Evolutionary conservation across 148 eudicot species (phyloP), one percentile per base, ranked within the genome.

Genomic region (Rhododendron ovatum): DNA sequence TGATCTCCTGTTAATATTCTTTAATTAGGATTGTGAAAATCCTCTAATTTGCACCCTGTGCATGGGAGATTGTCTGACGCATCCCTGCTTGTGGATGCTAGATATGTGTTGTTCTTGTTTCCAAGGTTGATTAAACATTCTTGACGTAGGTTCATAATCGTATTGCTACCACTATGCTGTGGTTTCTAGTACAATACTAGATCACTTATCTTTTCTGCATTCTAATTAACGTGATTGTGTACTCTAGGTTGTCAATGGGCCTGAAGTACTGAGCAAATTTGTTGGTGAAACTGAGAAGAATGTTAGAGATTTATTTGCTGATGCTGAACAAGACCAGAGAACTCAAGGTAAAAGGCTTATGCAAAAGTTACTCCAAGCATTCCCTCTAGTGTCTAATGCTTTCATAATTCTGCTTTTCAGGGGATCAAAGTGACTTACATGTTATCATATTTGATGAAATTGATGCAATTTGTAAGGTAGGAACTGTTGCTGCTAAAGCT

Each of bases 271-370:
- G 83, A 98, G 98, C 91, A 98, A 98, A 87, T 98, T 94, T 91
- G 99, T 98, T 91, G 99, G 99, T 88, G 99, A 98, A 89, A 95
- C 99, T 86, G 99, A 98, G 90, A 98, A 98, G 90, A 98, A 98
- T 86, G 98, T 95, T 85, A 93, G 99, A 83, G 98, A 98, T 91
- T 89, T 98, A 85, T 98, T 98, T 93, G 99, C 98, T 89, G 99
- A 98, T 91, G 99, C 99, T 85, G 99, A 98, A 89, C 92, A 93
- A 28, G 99, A 98, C 78, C 99, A 98, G 84, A 95, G 92, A 91
- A 89, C 94, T 83, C 84, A 89, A 92, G 98, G 98, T 91, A 89
- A 65, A 78, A 28, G 30, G 53, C 2, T 39, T 57, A 39, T 53
- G 17, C 67, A 45, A 51, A 3, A 71, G 20, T 83, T 83, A 79